Conservation (phyloP, 2,329 filamentous ascomycete species). For the Lizonia empirigonia region DNA sequence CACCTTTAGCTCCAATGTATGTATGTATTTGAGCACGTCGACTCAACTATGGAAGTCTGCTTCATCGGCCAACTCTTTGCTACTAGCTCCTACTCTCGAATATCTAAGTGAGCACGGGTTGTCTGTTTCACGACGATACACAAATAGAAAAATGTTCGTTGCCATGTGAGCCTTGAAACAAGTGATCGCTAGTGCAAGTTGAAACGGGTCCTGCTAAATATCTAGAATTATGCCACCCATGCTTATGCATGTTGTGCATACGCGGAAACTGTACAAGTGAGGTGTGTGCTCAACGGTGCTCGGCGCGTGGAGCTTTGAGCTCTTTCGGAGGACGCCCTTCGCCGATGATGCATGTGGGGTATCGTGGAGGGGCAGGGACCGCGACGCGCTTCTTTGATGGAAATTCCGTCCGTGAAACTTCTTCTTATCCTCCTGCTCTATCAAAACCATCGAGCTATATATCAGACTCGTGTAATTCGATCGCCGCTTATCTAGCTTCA, state of each 20-base stretch:
- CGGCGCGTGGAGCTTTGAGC: conserved; percentile 10
- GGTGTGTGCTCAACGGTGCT: conserved; percentile 11
- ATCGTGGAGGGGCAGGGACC: conserved; percentile 12
- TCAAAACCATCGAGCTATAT: neutral
- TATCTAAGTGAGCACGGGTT: neutral
- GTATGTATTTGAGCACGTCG: conserved; percentile 10
- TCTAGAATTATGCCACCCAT: neutral
- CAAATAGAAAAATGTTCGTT: conserved; percentile 3
- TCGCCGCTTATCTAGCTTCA: neutral
- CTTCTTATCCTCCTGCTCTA: neutral
- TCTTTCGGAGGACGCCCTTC: conserved; percentile 6
- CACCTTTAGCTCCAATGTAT: conserved; percentile 18
- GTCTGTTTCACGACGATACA: conserved; percentile 13
- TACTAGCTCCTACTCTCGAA: too few species aligned
- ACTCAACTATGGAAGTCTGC: neutral
- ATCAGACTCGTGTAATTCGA: neutral
- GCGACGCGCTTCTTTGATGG: neutral
- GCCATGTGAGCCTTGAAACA: conserved; percentile 6
- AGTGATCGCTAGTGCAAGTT: neutral
- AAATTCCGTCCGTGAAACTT: neutral
- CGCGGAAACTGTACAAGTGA: neutral
- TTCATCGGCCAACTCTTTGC: too few species aligned
- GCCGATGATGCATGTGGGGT: conserved; percentile 12
- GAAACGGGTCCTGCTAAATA: neutral
- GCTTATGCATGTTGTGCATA: conserved; percentile 8